Evolutionary conservation across 2,329 filamentous ascomycete genomes (phyloP), one percentile per base, ranked within the genome.

Genomic region (Beauveria sp.): DNA sequence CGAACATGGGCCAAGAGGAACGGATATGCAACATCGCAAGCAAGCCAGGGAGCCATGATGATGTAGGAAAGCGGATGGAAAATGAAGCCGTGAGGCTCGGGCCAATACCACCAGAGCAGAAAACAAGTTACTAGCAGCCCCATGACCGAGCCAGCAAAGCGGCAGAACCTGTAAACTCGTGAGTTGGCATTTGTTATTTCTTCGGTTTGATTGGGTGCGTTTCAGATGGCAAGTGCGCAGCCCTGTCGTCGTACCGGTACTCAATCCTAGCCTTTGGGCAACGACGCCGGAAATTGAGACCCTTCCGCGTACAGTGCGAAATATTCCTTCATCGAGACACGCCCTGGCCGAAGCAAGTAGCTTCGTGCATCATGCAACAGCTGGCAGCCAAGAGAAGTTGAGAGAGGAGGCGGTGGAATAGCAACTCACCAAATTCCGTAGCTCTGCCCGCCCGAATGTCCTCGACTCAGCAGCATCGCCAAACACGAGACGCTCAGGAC

Each of bases 81-180:
- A 34, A 78, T 75, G 66, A 79, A 82, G 12, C 73, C 74, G 65
- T 82, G 77, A 1, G 78, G 76, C 61, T 81, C 80, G 3, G 78
- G 78, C 80, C 80, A 81, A 65, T 74, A 75, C 70, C 75, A 79
- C 78, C 78, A 81, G n/a, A 78, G 67, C 49, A 79, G 64, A 9
- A 68, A 68, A 58, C 75, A 76, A 49, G 70, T 71, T 12, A 74
- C 61, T 5, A 75, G 70, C 20, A 80, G 68, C 2, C 78, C 78
- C 62, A 74, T 68, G 9, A 79, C 57, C 1, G 77, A 75, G 5
- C 79, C 79, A 2, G 76, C 60, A 14, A 74, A 72, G 56, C 79
- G 74, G 38, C 73, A 75, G 34, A 76, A 70, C 78, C 79, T 81
- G 34, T 16, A 6, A 14, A 38, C 34, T 14, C 12, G 34, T 38